phyloP scores from a whole-genome alignment of 495 filamentous ascomycete species.

The Hyaloscypha hepaticicola region DNA sequence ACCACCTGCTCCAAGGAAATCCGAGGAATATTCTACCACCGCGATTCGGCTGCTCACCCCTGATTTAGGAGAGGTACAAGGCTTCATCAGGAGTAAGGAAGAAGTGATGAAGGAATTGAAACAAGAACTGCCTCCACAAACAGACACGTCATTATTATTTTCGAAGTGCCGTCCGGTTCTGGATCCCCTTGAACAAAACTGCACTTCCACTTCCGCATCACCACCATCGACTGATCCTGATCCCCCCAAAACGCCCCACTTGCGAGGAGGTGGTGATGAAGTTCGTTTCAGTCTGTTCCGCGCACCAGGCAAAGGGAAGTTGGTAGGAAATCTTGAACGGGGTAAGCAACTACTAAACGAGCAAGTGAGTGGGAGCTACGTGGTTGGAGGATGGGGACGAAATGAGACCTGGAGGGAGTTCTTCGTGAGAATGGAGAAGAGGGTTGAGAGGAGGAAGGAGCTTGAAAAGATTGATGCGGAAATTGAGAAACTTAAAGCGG shows the following conservation, averaged over 20 bases:
- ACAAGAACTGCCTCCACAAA: neutral
- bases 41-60: neutral
- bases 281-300: neutral
- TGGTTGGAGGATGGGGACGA: constrained; percentile 1
- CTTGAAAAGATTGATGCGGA: neutral
- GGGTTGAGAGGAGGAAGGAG: constrained; percentile 5
- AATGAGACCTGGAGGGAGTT: constrained; percentile 6
- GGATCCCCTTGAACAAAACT: neutral
- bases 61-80: neutral
- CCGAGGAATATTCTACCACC: neutral
- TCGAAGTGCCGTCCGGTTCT: neutral
- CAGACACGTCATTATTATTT: neutral
- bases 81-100: neutral
- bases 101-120: neutral
- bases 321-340: neutral
- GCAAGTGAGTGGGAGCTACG: neutral
- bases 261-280: neutral
- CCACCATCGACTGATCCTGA: neutral
- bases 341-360: constrained; percentile 1
- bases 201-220: neutral
- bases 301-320: neutral
- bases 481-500: neutral
- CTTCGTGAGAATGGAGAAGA: neutral
- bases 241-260: neutral
- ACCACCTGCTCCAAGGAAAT: neutral